Conservation (phyloP, 108 stramenopile genomes). For the Pseudonitzschia delicatissima region DNA sequence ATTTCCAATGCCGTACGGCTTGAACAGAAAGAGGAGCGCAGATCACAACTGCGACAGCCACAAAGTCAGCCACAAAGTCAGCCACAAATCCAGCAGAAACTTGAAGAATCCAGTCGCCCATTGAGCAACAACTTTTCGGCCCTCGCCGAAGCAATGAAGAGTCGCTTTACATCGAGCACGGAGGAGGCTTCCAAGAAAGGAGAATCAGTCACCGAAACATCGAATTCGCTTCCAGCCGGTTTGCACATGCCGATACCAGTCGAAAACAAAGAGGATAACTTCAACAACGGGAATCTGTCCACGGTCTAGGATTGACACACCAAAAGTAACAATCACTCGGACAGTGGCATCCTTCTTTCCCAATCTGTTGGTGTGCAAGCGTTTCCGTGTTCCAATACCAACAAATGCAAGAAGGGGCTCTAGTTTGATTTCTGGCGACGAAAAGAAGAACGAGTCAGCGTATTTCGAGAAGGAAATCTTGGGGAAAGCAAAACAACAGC, state of each 20-base stretch:
- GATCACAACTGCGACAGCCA: background rate
- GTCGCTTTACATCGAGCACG: constrained; percentile 38
- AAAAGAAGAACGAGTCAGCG: constrained; percentile 22
- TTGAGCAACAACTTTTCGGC: constrained; percentile 34
- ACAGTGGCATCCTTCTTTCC: constrained; percentile 36
- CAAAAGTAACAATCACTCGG: constrained; percentile 20
- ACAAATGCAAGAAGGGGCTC: background rate
- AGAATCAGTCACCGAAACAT: background rate
- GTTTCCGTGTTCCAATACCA: constrained; percentile 41
- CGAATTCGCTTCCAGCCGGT: background rate
- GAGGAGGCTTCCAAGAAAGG: background rate
- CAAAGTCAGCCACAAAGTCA: constrained; percentile 1
- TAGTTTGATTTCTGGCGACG: background rate
- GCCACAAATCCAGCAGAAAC: constrained; percentile 14
- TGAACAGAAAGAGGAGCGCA: constrained; percentile 15
- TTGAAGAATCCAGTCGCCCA: constrained; percentile 13
- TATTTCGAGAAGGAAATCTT: constrained; percentile 52
- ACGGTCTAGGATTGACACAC: background rate
- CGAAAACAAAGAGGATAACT: background rate
- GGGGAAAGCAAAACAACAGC: constrained; percentile 6
- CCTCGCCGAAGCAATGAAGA: constrained; percentile 44
- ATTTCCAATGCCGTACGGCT: constrained; percentile 31
- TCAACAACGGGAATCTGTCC: background rate
- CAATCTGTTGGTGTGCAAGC: constrained; percentile 49
- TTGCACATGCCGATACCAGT: constrained; percentile 24